Conservation (phyloP, 2,329 filamentous ascomycete species). For the Penicillium crustosum region DNA sequence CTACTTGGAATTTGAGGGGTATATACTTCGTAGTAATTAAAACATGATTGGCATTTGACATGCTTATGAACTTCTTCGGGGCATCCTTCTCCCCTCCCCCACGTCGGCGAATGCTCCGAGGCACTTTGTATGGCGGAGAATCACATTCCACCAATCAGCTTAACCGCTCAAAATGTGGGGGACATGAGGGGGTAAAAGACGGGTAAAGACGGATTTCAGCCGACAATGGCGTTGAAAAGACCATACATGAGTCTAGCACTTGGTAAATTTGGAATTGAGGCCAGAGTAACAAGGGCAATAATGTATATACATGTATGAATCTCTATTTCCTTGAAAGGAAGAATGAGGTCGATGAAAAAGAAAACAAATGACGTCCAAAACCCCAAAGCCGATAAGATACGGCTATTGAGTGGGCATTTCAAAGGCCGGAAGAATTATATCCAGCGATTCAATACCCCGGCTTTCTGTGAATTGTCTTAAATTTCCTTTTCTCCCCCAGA, state of each 20-base stretch:
- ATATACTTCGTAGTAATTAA: neutral
- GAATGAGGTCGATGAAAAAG: constrained; percentile 12
- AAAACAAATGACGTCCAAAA: neutral
- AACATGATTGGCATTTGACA: constrained; percentile 1
- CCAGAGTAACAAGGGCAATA: neutral
- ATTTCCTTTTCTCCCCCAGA: constrained; percentile 2
- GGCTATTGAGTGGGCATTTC: constrained; percentile 30
- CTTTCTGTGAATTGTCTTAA: constrained; percentile 8
- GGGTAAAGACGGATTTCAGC: neutral
- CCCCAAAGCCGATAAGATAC: constrained; percentile 20
- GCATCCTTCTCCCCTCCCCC: constrained; percentile 14
- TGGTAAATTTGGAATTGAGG: neutral
- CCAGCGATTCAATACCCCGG: constrained; percentile 16
- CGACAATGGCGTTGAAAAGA: neutral
- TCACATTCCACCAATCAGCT: constrained; percentile 22
- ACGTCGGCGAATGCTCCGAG: constrained; percentile 26
- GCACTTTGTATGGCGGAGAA: constrained; percentile 23
- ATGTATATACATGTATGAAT: too few relatives aligned
- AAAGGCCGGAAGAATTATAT: constrained; percentile 30
- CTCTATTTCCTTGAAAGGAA: neutral
- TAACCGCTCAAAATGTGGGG: constrained; percentile 16
- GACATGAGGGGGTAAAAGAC: constrained; percentile 11
- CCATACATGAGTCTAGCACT: neutral
- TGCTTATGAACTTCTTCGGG: constrained; percentile 4
- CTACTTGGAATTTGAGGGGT: neutral